These are phyloP conservation scores for Gypsophila paniculata DNA, from an alignment of 179 eudicot genomes.

Conservation along the genomic window DNA sequence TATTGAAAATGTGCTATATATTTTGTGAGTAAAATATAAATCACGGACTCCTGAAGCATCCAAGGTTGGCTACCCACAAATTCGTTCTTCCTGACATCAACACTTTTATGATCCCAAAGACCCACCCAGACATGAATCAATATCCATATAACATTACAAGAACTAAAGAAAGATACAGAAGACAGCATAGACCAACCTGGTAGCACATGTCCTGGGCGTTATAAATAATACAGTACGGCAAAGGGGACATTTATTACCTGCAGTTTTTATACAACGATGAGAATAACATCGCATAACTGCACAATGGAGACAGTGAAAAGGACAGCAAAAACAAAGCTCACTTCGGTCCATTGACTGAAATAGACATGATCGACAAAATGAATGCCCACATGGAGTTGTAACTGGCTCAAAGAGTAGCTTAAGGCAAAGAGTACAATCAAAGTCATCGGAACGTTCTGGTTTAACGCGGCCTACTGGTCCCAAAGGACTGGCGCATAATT, in stretches of 20 bases:
- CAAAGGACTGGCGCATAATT: constrained; percentile 30
- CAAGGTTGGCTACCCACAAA: not conserved
- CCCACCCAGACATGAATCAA: not conserved
- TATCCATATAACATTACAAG: not conserved
- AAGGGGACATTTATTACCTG: constrained; percentile 94
- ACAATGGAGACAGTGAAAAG: not conserved
- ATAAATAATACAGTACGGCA: constrained; percentile 90
- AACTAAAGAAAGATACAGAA: not conserved
- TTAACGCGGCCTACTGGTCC: constrained; percentile 46
- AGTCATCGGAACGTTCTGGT: constrained; percentile 83
- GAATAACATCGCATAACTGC: constrained; percentile 12
- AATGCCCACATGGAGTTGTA: constrained; percentile 98
- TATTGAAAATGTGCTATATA: not conserved
- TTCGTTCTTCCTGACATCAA: not conserved
- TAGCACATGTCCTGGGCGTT: constrained; percentile 75
- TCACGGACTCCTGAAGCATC: not conserved
- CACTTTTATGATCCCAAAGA: not conserved
- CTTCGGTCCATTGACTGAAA: constrained; percentile 99
- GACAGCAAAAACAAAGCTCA: constrained; percentile 32
- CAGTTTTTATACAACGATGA: constrained; percentile 29
- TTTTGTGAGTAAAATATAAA: not conserved
- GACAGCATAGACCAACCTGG: constrained; percentile 50
- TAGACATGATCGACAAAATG: constrained; percentile 95
- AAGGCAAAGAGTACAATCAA: constrained; percentile 94
- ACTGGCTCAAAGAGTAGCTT: constrained; percentile 89